Percentiles rank a stretch among this genome's conserved stretches.
Conservation (phyloP, 768 basidiomycete genomes). For the Tulasnella sp. region DNA sequence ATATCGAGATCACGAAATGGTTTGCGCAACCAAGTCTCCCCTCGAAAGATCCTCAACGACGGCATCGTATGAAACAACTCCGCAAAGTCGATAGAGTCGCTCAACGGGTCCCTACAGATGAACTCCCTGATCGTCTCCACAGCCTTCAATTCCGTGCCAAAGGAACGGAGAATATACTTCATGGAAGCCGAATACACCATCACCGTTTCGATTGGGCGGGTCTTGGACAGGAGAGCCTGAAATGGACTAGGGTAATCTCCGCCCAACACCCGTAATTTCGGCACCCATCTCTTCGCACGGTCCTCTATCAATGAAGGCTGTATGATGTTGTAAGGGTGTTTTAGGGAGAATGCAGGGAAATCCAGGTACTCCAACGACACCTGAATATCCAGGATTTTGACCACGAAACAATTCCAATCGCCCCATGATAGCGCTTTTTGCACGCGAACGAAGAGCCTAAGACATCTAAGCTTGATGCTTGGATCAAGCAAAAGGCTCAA, state of each 20-base stretch:
- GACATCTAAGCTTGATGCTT: neutral
- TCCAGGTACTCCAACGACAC: neutral
- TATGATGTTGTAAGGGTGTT: too few species aligned
- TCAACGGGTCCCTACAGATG: too few species aligned
- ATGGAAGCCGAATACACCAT: neutral
- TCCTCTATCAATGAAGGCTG: too few species aligned
- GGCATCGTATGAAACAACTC: too few species aligned
- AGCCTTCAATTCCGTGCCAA: neutral
- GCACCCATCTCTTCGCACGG: neutral
- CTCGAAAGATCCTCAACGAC: too few species aligned
- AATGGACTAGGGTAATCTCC: neutral
- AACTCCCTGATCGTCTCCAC: neutral
- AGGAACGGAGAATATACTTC: neutral
- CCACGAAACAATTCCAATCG: neutral
- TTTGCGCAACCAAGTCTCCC: too few species aligned
- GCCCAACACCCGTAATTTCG: neutral
- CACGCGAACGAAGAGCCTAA: neutral
- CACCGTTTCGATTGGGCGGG: neutral
- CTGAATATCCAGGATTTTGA: neutral
- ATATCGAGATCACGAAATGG: too few species aligned
- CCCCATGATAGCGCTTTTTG: neutral
- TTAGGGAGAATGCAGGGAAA: neutral
- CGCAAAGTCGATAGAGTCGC: too few species aligned
- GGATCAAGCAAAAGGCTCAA: neutral
- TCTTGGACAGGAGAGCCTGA: neutral